Base-by-base conservation (phyloP, 2,329 filamentous ascomycete species). In the Neofusicoccum umdonicola region DNA sequence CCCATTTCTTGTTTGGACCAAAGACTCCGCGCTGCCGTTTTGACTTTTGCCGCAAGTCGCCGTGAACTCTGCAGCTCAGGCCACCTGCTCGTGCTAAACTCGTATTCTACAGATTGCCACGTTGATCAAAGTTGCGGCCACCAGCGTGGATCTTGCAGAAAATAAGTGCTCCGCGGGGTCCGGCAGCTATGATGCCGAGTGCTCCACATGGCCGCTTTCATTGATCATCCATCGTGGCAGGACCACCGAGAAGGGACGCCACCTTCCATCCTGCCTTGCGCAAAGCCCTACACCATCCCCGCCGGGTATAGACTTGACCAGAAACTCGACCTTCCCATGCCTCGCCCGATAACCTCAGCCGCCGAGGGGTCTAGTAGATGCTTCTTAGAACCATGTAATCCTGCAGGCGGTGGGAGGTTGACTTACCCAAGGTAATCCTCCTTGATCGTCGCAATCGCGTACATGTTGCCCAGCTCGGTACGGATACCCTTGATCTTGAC, bases 401-500 rank as follows among this genome's bases (percentile, higher is more conserved):
- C 17, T 35, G 22, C 39, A 9, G 39, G 15, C 15, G 19, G 61
- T 15, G 11, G 7, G 4, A 34, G 41, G 37, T 37, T n/a, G 50
- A 63, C 61, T 11, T 56, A 63, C 61, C 58, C 56, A 12, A 54
- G 63, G n/a, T 62, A 65, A 48, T 58, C 87, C 75, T 90, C 94
- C 80, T 96, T 97, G 81, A 99, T 97, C 70, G 92, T 98, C 66
- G 93, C 95, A 77, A 99, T 96, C 42, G 94, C 95, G 85, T 91
- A 97, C 86, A 99, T 96, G 76, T 92, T 90, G 67, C 92, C 92
- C 60, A 98, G 92, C 77, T 98, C 95, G 68, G 91, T 93, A 78
- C 96, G 88, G 58, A 94, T 91, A 78, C 95, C 95, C 71, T 97
- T 92, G 68, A 99, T 89, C 81, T 97, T 97, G 69, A 98, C 87